Percentiles rank a stretch among this genome's conserved stretches.
These are phyloP conservation scores for Suillus fuscotomentosus DNA, from an alignment of 768 basidiomycete species.

Conservation along the genomic window DNA sequence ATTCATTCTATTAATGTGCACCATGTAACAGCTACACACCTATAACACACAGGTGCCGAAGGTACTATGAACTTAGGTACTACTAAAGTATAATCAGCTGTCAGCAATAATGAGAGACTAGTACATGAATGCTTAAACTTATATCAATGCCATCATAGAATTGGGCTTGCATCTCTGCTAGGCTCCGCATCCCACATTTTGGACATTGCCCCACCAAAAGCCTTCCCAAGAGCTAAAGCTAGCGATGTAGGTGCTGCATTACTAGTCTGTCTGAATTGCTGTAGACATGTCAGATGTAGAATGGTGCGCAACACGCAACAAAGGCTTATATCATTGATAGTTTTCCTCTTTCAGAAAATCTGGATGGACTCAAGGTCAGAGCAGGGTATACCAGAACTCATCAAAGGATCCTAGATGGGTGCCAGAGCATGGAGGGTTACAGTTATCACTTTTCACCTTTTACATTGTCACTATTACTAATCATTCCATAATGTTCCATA, in stretches of 20 bases:
- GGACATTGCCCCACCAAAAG: conserved; percentile 43
- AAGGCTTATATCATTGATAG: conserved; percentile 51
- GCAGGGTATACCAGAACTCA: too few relatives aligned
- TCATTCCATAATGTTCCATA: too few relatives aligned
- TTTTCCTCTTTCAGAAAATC: too few relatives aligned
- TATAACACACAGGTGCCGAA: not conserved
- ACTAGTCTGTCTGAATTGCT: conserved; percentile 79
- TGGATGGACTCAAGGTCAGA: too few relatives aligned
- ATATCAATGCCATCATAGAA: conserved; percentile 25
- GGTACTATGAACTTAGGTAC: not conserved
- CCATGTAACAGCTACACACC: too few relatives aligned
- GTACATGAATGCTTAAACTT: not conserved
- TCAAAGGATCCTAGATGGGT: too few relatives aligned
- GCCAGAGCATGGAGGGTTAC: too few relatives aligned
- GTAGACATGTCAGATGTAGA: conserved; percentile 5
- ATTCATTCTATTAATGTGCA: too few relatives aligned
- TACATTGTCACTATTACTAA: too few relatives aligned
- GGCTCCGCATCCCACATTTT: conserved; percentile 41
- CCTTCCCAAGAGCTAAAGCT: conserved; percentile 57
- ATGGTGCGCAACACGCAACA: not conserved
- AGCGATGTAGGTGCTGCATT: conserved; percentile 78
- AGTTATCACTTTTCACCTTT: too few relatives aligned
- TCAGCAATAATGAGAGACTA: not conserved
- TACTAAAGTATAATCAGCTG: not conserved
- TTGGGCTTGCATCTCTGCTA: conserved; percentile 45